These are phyloP conservation scores for Serendipita vermifera DNA, from an alignment of 768 basidiomycete species.

Conservation along the genomic window DNA sequence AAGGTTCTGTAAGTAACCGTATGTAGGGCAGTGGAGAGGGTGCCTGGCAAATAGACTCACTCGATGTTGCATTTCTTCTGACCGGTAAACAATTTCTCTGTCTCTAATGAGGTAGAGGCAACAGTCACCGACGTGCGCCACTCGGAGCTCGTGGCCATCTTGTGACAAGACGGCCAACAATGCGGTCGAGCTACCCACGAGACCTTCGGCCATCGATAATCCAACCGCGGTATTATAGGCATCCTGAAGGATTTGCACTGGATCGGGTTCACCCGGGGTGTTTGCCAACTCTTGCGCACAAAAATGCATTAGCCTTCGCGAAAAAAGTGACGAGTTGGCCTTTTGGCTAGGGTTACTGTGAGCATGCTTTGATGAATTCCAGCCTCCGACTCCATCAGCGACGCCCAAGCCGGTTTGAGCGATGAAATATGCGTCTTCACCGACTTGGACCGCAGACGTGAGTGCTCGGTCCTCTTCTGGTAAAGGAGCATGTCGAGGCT, in stretches of 20 bases:
- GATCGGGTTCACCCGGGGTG: constrained; percentile 22
- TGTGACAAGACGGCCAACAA: constrained; percentile 27
- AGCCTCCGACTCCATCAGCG: constrained; percentile 91
- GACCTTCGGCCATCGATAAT: constrained; percentile 29
- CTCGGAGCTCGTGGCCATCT: constrained; percentile 52
- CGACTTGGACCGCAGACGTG: constrained; percentile 59
- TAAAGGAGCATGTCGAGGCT: neutral
- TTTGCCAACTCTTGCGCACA: constrained; percentile 49
- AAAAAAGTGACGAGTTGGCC: constrained; percentile 35
- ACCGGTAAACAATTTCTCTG: constrained; percentile 64
- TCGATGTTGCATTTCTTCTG: constrained; percentile 87
- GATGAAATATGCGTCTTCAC: constrained; percentile 85
- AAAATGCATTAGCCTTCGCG: constrained; percentile 74
- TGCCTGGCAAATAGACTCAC: constrained; percentile 28
- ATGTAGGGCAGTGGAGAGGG: no score
- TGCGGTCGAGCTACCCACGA: constrained; percentile 31
- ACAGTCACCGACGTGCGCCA: constrained; percentile 81
- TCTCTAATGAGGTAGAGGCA: constrained; percentile 71
- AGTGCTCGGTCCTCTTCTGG: constrained; percentile 22
- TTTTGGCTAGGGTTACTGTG: constrained; percentile 28
- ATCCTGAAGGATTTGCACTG: constrained; percentile 30
- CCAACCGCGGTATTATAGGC: constrained; percentile 33
- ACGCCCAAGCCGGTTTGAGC: constrained; percentile 80
- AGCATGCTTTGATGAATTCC: constrained; percentile 38
- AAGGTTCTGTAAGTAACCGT: constrained; percentile 18